Conservation (phyloP, 2,329 filamentous ascomycete genomes). For the Tricladium varicosporioides region DNA sequence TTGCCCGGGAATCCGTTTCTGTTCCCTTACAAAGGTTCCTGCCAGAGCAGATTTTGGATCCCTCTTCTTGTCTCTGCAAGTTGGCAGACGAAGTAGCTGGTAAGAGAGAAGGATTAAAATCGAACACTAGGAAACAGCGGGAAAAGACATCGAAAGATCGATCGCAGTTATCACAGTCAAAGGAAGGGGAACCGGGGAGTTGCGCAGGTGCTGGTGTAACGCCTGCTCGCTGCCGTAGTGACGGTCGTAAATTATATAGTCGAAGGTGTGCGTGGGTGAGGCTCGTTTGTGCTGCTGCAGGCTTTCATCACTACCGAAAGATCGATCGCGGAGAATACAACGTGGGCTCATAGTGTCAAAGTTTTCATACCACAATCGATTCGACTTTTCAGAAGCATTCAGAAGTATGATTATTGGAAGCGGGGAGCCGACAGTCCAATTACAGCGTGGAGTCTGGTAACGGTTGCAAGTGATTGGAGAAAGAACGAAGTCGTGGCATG, state of each 20-base stretch:
- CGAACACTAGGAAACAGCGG: constrained; percentile 26
- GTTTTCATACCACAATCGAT: constrained; percentile 15
- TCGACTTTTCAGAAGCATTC: constrained; percentile 18
- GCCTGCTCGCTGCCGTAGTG: constrained; percentile 23
- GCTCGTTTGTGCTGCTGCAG: constrained; percentile 19
- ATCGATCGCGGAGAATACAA: constrained; percentile 22
- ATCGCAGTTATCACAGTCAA: no score
- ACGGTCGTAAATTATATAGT: constrained; percentile 19
- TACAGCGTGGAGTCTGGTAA: no score
- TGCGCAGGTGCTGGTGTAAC: constrained; percentile 25
- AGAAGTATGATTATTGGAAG: no score
- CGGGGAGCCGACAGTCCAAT: no score
- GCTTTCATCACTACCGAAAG: constrained; percentile 20
- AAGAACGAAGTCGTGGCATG: no score
- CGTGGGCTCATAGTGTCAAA: constrained; percentile 20
- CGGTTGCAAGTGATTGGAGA: no score
- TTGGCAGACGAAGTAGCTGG: constrained; percentile 31
- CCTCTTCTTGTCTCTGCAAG: constrained; percentile 25
- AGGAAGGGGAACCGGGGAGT: not conserved
- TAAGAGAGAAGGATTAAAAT: constrained; percentile 29
- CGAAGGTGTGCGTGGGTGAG: constrained; percentile 16
- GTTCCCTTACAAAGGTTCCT: no score
- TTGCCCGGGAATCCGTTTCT: no score
- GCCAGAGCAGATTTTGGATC: no score
- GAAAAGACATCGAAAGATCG: no score